Percentiles rank a stretch among this genome's conserved stretches.
phyloP scores from a whole-genome alignment of 257 asterid species.

The Solanum medicagineum region DNA sequence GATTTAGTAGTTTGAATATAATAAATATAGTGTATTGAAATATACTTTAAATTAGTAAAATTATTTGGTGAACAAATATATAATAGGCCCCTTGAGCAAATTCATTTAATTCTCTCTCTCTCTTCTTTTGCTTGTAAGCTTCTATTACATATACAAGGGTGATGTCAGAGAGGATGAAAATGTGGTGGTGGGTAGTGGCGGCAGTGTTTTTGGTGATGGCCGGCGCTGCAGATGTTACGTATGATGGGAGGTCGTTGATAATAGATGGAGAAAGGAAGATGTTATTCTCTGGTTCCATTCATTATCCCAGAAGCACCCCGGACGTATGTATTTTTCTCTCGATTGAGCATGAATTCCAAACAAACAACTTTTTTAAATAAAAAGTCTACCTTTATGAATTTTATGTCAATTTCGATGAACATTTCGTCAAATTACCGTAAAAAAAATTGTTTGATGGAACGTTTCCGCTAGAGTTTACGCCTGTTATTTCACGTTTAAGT shows the following conservation, averaged over 20 bases:
- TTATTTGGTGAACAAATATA: no score
- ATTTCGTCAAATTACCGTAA: neutral
- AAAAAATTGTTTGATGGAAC: neutral
- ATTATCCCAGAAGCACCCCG: conserved; percentile 84
- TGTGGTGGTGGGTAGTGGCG: neutral
- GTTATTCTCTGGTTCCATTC: conserved; percentile 83
- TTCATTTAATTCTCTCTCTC: neutral
- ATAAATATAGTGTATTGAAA: no score
- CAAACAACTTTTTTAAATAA: no score
- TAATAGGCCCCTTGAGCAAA: neutral
- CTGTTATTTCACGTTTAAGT: neutral
- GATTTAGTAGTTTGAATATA: no score
- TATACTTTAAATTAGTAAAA: no score
- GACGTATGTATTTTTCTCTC: conserved; percentile 30
- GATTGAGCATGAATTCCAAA: no score
- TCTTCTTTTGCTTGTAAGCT: neutral
- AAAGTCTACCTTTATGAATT: no score
- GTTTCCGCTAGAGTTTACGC: neutral
- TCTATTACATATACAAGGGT: neutral
- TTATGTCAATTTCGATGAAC: no score
- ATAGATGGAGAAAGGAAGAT: conserved; percentile 55
- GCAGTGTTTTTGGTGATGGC: neutral
- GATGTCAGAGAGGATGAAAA: neutral
- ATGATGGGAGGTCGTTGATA: conserved; percentile 63
- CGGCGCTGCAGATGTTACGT: conserved; percentile 32